Evolutionary conservation across 2,329 filamentous ascomycete genomes (phyloP), one percentile per base, ranked within the genome.

Genomic region (Alternaria burnsii): DNA sequence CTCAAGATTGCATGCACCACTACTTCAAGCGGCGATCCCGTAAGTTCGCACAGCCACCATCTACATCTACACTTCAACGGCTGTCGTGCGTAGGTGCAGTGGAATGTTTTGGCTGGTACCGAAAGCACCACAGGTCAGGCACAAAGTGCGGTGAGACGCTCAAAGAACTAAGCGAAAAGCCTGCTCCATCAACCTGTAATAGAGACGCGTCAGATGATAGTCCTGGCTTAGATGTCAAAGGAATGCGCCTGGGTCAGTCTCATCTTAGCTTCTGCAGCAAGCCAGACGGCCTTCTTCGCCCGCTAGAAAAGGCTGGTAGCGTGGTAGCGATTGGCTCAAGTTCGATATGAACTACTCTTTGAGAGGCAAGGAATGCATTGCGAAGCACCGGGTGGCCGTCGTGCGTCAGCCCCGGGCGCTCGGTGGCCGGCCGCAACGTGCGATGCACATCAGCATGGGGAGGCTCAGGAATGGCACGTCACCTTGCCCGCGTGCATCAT

Each of bases 361-460:
- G 64, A 63, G 65, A 71, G 69, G 73, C 65, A 68, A 75, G 74
- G 71, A 73, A 75, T 73, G 74, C 69, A 74, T 71, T 68, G 72
- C 70, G 67, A 62, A 68, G 66, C 70, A 60, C 52, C 62, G 62
- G 66, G 55, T 63, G 56, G 50, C 61, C 60, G 58, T 62, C 62
- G 67, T 58, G 64, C 58, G 71, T 71, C 72, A 74, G 72, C 67
- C 65, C 70, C 64, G 54, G 61, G 61, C 44, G 65, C 46, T 72
- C 65, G 71, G 67, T 63, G 61, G 62, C 65, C 55, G 66, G 70
- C 66, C 48, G 71, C 71, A 76, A 77, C 74, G 74, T 77, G 74
- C 72, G 66, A 75, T 72, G 72, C 72, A 76, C 70, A 74, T 70
- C 73, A 67, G 72, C 50, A 69, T 58, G 55, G 47, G 59, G 57